A percentile compares a stretch with the other conserved stretches of the same genome.
Evolutionary conservation across 75 land plant genomes (phyloP).

Genomic region (Pinus taeda): DNA sequence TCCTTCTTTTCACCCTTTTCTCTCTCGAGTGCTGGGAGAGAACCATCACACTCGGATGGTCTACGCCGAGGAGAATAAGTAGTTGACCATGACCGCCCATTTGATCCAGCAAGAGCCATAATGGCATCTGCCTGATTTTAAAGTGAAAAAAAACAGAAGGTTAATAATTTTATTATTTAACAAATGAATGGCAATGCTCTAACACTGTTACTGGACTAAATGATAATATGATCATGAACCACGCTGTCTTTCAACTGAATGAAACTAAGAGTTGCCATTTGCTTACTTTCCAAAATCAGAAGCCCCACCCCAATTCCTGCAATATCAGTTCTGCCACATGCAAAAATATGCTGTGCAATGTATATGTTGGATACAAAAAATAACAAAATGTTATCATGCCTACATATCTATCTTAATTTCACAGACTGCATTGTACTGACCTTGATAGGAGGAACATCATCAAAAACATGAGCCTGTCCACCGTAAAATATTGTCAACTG

Average conservation of each 20-base stretch:
- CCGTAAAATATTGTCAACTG: slow-evolving; percentile 52
- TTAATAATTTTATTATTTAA: not conserved
- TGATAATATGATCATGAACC: not conserved
- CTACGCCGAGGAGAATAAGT: slow-evolving; percentile 37
- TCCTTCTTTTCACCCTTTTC: not conserved
- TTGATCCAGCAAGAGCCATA: slow-evolving; percentile 88
- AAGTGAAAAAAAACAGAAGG: not conserved
- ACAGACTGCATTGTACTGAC: slow-evolving; percentile 12
- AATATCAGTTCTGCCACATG: not conserved
- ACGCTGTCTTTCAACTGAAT: not conserved
- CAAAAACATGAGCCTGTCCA: slow-evolving; percentile 51
- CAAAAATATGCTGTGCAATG: not conserved
- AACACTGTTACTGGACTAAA: not conserved
- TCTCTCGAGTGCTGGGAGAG: slow-evolving; percentile 2
- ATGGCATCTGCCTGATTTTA: slow-evolving; percentile 69
- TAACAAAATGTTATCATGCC: not conserved
- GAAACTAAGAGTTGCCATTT: not conserved
- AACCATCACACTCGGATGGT: not conserved
- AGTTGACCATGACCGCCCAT: slow-evolving; percentile 94
- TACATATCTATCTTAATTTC: slow-evolving; percentile 5
- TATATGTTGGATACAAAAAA: not conserved
- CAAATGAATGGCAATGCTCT: not conserved
- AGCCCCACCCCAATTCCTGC: slow-evolving; percentile 6
- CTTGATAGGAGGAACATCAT: slow-evolving; percentile 46
- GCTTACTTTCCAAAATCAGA: slow-evolving; percentile 3